phyloP scores from a whole-genome alignment of 1,139 yeast species.

The Magnusiomyces suaveolens region DNA sequence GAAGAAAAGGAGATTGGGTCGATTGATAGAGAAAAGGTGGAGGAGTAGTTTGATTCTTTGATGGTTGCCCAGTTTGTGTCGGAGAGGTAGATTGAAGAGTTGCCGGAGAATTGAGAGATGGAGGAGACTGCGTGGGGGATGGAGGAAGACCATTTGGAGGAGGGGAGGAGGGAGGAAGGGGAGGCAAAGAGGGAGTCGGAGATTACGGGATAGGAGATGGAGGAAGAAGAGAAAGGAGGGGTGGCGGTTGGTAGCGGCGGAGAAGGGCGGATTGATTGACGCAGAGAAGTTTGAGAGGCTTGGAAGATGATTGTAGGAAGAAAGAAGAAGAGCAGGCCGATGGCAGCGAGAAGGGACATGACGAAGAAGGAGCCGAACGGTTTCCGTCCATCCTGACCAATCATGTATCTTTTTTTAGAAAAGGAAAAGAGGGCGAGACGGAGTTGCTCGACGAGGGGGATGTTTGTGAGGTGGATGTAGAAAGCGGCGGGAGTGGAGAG shows the following conservation, averaged over 20 bases:
- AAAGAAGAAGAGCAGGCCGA: slow-evolving; percentile 10
- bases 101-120: slow-evolving; percentile 12
- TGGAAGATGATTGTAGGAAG: slow-evolving; percentile 13
- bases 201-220: slow-evolving; percentile 10
- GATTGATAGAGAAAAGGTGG: slow-evolving; percentile 11
- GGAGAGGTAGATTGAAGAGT: slow-evolving; percentile 11
- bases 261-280: slow-evolving; percentile 2
- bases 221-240: slow-evolving; percentile 4
- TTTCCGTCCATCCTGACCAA: slow-evolving; percentile 14
- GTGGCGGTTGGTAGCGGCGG: slow-evolving; percentile 4
- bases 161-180: slow-evolving; percentile 7
- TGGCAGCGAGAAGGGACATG: slow-evolving; percentile 5
- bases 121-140: slow-evolving; percentile 4
- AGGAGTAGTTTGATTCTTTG: slow-evolving; percentile 2
- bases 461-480: slow-evolving; percentile 8
- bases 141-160: slow-evolving; percentile 5
- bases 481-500: slow-evolving; percentile 10
- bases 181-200: slow-evolving; percentile 7
- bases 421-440: slow-evolving; percentile 12
- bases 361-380: slow-evolving; percentile 12
- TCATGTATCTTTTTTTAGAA: slow-evolving; percentile 14
- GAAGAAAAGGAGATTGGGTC: slow-evolving; percentile 12
- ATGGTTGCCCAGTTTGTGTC: slow-evolving; percentile 13
- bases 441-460: slow-evolving; percentile 12
- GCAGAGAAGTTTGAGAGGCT: slow-evolving; percentile 10